Evolutionary conservation across 2,329 filamentous ascomycete genomes (phyloP).

Genomic region (Fusarium pininemorale): DNA sequence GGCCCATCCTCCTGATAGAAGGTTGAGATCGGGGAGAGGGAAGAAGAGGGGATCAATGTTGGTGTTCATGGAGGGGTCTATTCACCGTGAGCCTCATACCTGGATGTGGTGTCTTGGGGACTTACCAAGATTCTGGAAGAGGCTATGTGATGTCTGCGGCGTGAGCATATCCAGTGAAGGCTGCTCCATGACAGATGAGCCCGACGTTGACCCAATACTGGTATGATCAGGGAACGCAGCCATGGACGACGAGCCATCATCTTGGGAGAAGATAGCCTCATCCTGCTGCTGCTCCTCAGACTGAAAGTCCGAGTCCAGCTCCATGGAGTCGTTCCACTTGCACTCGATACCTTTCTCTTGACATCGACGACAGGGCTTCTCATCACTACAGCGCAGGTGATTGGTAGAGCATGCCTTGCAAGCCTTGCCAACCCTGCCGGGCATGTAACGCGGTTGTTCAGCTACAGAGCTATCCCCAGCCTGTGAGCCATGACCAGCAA

Average conservation of each 20-base stretch:
- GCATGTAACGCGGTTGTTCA: conserved; percentile 20
- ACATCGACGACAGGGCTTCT: conserved; percentile 45
- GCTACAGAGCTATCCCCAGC: background rate
- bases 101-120: accelerated
- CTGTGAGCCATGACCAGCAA: conserved; percentile 32
- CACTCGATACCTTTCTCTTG: conserved; percentile 41
- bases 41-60: conserved; percentile 17
- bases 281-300: conserved; percentile 14
- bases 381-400: conserved; percentile 44
- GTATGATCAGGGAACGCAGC: background rate
- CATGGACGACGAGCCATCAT: background rate
- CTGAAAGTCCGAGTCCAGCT: conserved; percentile 13
- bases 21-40: conserved; percentile 31
- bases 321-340: conserved; percentile 33
- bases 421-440: conserved; percentile 40
- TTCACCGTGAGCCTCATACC: background rate
- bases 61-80: conserved; percentile 11
- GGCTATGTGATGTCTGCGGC: conserved; percentile 13
- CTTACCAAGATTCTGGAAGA: conserved; percentile 24
- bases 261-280: background rate
- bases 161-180: conserved; percentile 10
- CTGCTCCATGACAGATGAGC: conserved; percentile 9
- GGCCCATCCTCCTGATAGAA: conserved; percentile 27
- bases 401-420: conserved; percentile 44
- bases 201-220: background rate